A percentile compares a stretch with the other conserved stretches of the same genome.
These are phyloP conservation scores for Maudiozyma bulderi DNA, from an alignment of 805 yeast species.

Conservation along the genomic window DNA sequence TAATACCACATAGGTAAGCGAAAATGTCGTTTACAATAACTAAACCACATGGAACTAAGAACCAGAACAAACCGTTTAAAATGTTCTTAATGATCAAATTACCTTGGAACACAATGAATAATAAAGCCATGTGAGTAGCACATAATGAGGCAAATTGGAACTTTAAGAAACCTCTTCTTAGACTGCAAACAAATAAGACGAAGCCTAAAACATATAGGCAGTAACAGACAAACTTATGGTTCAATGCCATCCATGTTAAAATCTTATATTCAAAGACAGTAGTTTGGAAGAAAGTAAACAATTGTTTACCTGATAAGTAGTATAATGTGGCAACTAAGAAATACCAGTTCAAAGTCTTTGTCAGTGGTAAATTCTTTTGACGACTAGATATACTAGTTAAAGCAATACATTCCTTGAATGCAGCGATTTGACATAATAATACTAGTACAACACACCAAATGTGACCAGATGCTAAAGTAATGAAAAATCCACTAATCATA, in stretches of 20 bases:
- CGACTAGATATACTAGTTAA: slow-evolving; percentile 73
- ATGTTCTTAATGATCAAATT: slow-evolving; percentile 86
- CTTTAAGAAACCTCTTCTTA: slow-evolving; percentile 79
- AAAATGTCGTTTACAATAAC: slow-evolving; percentile 92
- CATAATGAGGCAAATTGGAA: slow-evolving; percentile 93
- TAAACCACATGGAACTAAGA: slow-evolving; percentile 79
- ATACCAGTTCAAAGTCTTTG: slow-evolving; percentile 85
- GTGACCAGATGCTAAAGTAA: slow-evolving; percentile 74
- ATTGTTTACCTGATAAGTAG: slow-evolving; percentile 78
- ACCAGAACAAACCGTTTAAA: slow-evolving; percentile 88
- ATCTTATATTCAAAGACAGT: slow-evolving; percentile 29
- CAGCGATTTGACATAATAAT: slow-evolving; percentile 63
- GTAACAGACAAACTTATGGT: slow-evolving; percentile 80
- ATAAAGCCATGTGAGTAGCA: slow-evolving; percentile 85
- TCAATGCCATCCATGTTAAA: slow-evolving; percentile 51
- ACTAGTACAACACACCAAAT: slow-evolving; percentile 67
- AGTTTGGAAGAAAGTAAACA: slow-evolving; percentile 55
- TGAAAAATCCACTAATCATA: slow-evolving; percentile 70
- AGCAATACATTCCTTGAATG: slow-evolving; percentile 84
- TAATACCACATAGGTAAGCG: slow-evolving; percentile 94
- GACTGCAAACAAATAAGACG: slow-evolving; percentile 78
- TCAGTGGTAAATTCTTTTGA: slow-evolving; percentile 74
- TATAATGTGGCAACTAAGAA: slow-evolving; percentile 79
- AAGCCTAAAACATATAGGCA: slow-evolving; percentile 79
- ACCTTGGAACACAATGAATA: slow-evolving; percentile 87